Base-by-base conservation (phyloP, 176 grass and related monocot species). In the Leersia perrieri region DNA sequence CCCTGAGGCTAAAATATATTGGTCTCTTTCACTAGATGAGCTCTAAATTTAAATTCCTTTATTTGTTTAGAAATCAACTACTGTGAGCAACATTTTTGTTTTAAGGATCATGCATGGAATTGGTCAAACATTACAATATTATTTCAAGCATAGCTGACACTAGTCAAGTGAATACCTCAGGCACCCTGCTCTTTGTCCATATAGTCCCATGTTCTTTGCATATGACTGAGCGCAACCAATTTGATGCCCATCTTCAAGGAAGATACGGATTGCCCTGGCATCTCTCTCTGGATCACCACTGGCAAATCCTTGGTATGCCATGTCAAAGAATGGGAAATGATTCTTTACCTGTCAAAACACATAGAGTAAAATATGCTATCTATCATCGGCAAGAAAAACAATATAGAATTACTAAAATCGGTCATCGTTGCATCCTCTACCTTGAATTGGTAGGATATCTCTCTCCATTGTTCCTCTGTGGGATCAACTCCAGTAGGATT, bases 241-340 rank as follows among this genome's bases (percentile, higher is more conserved):
- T 74, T 91, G 83, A 70, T 93, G 90, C 34, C 96, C 92, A 84
- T 99, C 96, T 80, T 99, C 86, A 85, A 99, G 92, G 82, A 99
- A 99, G 69, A 99, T 99, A 41, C 84, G 82, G 66, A 98, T 95
- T 79, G 96, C 90, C 62, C 95, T 98, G 1, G 88, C 96, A 92
- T 98, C 92, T 88, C 86, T 95, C 68, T 95, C 92, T 77, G 92
- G 88, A 83, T 99, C 88, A 72, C 92, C 96, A 4, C 87, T 99
- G 41, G 96, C 96, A 93, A 99, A 99, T 66, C 96, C 92, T 99
- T 99, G 96, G 82, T 95, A 99, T 49, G 96, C 92, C 96, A 99
- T 99, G 75, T 99, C 96, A 93, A 99, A 99, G 70, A 99, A 95
- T 61, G 96, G 92, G 77, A 99, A 99, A 89, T 99, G 96, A 27